Percentiles rank a stretch among this genome's conserved stretches.
Conservation (phyloP, 495 filamentous ascomycete species). For the Penicillium soppii region DNA sequence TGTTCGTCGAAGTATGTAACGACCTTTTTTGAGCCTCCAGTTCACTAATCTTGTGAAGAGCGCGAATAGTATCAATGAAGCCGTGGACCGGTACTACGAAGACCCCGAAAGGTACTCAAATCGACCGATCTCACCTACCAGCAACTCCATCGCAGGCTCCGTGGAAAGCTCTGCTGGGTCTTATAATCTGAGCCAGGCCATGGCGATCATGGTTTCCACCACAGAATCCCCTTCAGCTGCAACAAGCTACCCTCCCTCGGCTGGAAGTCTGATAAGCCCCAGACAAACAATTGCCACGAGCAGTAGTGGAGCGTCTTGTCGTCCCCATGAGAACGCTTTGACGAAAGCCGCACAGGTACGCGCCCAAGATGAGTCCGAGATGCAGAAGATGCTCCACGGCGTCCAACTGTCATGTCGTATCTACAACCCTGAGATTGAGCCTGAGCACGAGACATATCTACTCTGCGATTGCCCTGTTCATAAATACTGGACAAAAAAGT, state of each 20-base stretch:
- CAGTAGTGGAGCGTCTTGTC: neutral
- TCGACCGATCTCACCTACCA: neutral
- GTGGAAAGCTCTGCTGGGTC: neutral
- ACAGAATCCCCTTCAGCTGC: neutral
- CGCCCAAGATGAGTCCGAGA: conserved; percentile 21
- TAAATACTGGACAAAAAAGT: conserved; percentile 31
- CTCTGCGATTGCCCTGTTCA: conserved; percentile 34
- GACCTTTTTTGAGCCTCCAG: neutral
- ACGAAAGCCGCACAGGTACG: conserved; percentile 36
- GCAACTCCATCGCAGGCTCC: neutral
- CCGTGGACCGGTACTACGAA: conserved; percentile 11
- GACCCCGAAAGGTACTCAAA: neutral
- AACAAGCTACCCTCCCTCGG: neutral
- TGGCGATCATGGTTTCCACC: neutral
- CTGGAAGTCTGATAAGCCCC: neutral
- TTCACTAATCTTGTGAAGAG: neutral
- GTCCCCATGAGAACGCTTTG: conserved; percentile 30
- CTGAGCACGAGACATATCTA: conserved; percentile 40
- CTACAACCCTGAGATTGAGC: conserved; percentile 49
- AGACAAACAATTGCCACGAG: neutral
- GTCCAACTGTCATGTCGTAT: conserved; percentile 35
- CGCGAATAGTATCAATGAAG: conserved; percentile 5
- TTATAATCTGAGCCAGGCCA: neutral
- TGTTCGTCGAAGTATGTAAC: neutral
- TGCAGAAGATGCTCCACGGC: conserved; percentile 22